Evolutionary conservation across 164 flowering plant species (phyloP), one percentile per base, ranked within the genome.

Genomic region (Magnolia officinalis): DNA sequence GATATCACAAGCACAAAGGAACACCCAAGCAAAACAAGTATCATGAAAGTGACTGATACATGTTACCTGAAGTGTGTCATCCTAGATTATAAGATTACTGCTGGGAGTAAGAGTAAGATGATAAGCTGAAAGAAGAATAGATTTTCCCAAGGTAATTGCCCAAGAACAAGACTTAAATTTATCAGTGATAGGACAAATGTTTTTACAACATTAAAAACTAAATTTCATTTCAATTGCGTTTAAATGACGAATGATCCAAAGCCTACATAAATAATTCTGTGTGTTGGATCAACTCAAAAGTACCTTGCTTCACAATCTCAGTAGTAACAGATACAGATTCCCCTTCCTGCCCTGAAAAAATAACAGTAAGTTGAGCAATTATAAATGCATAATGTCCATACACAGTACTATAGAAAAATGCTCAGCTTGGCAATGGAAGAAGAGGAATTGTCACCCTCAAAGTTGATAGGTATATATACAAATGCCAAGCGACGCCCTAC

Each of bases 291-390:
- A 8, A 72, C 66, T 37, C 24, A 29, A 75, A 51, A 50, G 23
- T 87, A 96, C 99, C 99, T 89, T 78, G 89, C 84, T 85, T 92
- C 10, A 94, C 92, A 66, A 77, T 74, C 66, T 79, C 83, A 66
- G 97, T 90, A 55, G 86, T 71, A 59, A 80, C 72, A 51, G 97
- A 86, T 18, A 84, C 78, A 77, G 98, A 85, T 81, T 89, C 86
- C 70, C 99, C 99, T 85, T 96, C 98, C 79, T 87, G 90, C 68
- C 99, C 98, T 96, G 92, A 67, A 84, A 37, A 83, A 79, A 37
- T 23, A 31, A 51, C 51, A 31, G 21, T 72, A 45, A 14, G 6
- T 1, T 55, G 71, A 2, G 59, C 50, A 11, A 76, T 1, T 24
- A 72, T 45, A 26, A 10, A 50, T 37, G 6, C 29, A 20, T 31